Evolutionary conservation across 2,329 filamentous ascomycete genomes (phyloP), one percentile per base, ranked within the genome.

Genomic region (Chaetomium sp.): DNA sequence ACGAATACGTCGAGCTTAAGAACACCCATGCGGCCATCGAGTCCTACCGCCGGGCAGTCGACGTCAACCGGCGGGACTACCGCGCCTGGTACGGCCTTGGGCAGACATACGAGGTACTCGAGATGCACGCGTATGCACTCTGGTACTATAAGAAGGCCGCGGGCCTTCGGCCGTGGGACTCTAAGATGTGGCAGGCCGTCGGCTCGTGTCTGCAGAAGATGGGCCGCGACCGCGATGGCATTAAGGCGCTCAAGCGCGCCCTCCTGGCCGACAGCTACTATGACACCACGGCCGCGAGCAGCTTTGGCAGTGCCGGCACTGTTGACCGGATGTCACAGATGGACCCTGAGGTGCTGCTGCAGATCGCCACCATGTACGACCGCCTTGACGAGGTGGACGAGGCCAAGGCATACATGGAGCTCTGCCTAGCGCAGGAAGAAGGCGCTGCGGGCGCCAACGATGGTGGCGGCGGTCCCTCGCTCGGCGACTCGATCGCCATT

Each of bases 61-160:
- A 99, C 72, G 92, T 95, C 70, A 98, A 99, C 74, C 87, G 94
- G 38, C 92, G 95, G 71, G 95, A 99, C 76, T 98, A 98, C 76
- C 90, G 95, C 64, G 95, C 95, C 4, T 99, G 95, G 95, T 98
- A 99, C 74, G 95, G 95, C 38, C 83, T 99, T 0, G 95, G 95
- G 0, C 94, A 98, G 75, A 96, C 95, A 1, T 99, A 99, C 74
- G 95, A 99, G 76, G 91, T 99, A 70, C 85, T 99, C 9, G 95
- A 99, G 78, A 97, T 97, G 92, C 92, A 97, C 74, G 93, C 93
- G 51, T 99, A 99, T 75, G 93, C 94, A 0, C 80, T 99, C 0
- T 98, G 95, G 85, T 99, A 99, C 78, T 97, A 97, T 80, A 96
- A 98, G 74, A 92, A 95, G 63, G 95, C 95, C 0, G 94, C 94